phyloP scores from a whole-genome alignment of 108 stramenopile genomes.

The Fragilaria crotonensis region DNA sequence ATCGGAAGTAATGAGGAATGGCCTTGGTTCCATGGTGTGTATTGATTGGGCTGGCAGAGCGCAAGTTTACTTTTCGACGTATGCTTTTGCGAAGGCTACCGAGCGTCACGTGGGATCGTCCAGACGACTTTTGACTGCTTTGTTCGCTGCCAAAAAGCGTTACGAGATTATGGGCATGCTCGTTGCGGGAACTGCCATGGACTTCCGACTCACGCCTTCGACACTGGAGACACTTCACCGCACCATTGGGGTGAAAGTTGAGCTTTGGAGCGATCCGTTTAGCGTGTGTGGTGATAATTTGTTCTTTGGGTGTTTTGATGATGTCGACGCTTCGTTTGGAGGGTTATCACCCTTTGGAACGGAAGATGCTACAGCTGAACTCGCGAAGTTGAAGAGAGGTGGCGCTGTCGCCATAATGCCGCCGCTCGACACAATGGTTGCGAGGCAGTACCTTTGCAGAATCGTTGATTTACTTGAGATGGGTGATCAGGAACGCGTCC shows the following conservation, averaged over 20 bases:
- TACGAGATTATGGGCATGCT: conserved; percentile 70
- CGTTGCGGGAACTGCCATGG: conserved; percentile 48
- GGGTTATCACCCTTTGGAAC: conserved; percentile 60
- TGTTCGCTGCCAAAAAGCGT: conserved; percentile 56
- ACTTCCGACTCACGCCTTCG: conserved; percentile 40
- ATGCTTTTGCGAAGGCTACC: conserved; percentile 33
- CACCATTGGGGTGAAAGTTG: conserved; percentile 38
- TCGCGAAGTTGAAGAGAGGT: conserved; percentile 24
- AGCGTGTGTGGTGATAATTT: conserved; percentile 36
- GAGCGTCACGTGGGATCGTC: conserved; percentile 56
- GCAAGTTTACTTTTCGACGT: conserved; percentile 33
- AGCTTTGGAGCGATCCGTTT: conserved; percentile 67
- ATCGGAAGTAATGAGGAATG: conserved; percentile 25
- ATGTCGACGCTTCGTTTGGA: conserved; percentile 69
- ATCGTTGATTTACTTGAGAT: conserved; percentile 52
- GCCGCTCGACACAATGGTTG: conserved; percentile 67
- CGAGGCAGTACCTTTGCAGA: conserved; percentile 52
- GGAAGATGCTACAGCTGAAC: conserved; percentile 38
- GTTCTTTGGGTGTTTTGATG: conserved; percentile 67
- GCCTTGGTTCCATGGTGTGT: conserved; percentile 28
- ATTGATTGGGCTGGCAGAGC: conserved; percentile 61
- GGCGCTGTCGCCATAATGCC: conserved; percentile 50
- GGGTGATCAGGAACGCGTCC: conserved; percentile 23
- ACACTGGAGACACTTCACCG: conserved; percentile 30
- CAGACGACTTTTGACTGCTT: conserved; percentile 47